A percentile compares a stretch with the other conserved stretches of the same genome.
phyloP scores from a whole-genome alignment of 139 green algal genomes.

The Dunaliella primolecta region DNA sequence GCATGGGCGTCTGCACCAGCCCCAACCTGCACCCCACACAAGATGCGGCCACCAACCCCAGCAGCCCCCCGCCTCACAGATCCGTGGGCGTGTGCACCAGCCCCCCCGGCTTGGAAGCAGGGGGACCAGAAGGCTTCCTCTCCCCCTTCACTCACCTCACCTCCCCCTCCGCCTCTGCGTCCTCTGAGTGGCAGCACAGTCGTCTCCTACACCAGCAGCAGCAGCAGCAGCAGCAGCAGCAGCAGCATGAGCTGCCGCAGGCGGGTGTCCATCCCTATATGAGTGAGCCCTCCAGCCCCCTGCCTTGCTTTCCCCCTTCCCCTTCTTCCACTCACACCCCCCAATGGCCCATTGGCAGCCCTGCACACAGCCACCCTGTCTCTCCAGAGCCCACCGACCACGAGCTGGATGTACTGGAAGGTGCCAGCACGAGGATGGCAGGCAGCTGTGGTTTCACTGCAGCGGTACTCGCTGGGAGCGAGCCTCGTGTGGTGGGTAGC shows the following conservation, averaged over 20 bases:
- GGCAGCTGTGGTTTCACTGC: too few species aligned
- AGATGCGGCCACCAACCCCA: neutral
- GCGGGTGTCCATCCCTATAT: too few species aligned
- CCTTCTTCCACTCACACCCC: neutral
- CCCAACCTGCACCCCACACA: neutral
- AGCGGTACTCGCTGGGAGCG: too few species aligned
- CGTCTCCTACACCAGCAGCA: too few species aligned
- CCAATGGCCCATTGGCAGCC: neutral
- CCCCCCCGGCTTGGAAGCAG: too few species aligned
- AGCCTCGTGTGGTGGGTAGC: too few species aligned
- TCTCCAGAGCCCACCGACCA: too few species aligned
- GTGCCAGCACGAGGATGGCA: too few species aligned
- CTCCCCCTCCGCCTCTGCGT: neutral
- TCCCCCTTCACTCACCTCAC: neutral
- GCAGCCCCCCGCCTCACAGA: neutral
- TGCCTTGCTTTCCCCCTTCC: neutral
- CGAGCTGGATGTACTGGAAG: too few species aligned
- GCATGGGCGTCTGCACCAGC: neutral
- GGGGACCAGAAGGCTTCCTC: too few species aligned
- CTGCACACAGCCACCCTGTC: neutral
- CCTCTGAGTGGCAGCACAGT: too few species aligned
- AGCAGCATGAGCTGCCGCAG: neutral
- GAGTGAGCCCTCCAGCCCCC: neutral
- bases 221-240: neutral
- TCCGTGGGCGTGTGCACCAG: neutral